A percentile compares a stretch with the other conserved stretches of the same genome.
Conservation (phyloP, 2,329 filamentous ascomycete species). For the Trichoderma sp. region DNA sequence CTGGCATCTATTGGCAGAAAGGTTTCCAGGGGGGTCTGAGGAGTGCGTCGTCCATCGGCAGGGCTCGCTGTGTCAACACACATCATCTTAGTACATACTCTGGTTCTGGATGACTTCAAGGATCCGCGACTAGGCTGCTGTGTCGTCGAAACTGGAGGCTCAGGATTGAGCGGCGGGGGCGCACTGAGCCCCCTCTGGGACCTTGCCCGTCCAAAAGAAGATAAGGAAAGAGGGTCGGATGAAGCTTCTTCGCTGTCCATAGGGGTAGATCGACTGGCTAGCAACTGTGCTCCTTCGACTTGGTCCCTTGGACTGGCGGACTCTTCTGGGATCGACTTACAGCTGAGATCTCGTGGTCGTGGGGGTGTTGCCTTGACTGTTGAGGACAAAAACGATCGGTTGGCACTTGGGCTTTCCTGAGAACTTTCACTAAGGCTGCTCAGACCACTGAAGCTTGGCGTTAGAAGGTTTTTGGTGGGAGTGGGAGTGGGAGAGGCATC, state of each 20-base stretch:
- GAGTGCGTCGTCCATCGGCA: conserved; percentile 59
- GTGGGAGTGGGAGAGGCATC: conserved; percentile 94
- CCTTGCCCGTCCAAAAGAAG: conserved; percentile 39
- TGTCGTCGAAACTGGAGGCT: conserved; percentile 24
- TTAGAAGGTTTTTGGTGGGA: conserved; percentile 72
- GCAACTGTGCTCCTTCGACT: conserved; percentile 22
- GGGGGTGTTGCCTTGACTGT: conserved; percentile 38
- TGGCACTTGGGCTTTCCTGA: conserved; percentile 48
- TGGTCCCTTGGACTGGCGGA: conserved; percentile 18
- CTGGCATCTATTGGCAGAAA: conserved; percentile 77
- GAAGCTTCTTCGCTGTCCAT: conserved; percentile 35
- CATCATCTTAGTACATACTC: conserved; percentile 50
- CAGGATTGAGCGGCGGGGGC: conserved; percentile 36
- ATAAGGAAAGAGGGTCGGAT: conserved; percentile 35
- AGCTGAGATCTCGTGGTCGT: conserved; percentile 40
- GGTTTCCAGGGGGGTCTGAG: conserved; percentile 75
- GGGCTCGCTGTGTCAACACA: conserved; percentile 59
- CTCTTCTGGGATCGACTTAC: conserved; percentile 42
- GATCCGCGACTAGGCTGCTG: conserved; percentile 20
- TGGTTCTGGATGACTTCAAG: conserved; percentile 33
- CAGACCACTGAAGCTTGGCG: conserved; percentile 41
- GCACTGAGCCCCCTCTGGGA: conserved; percentile 32
- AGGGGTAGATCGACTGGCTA: conserved; percentile 29
- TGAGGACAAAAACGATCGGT: conserved; percentile 45
- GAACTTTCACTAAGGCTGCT: conserved; percentile 40